These are phyloP conservation scores for Hysterangium stoloniferum DNA, from an alignment of 768 basidiomycete genomes.

Conservation along the genomic window DNA sequence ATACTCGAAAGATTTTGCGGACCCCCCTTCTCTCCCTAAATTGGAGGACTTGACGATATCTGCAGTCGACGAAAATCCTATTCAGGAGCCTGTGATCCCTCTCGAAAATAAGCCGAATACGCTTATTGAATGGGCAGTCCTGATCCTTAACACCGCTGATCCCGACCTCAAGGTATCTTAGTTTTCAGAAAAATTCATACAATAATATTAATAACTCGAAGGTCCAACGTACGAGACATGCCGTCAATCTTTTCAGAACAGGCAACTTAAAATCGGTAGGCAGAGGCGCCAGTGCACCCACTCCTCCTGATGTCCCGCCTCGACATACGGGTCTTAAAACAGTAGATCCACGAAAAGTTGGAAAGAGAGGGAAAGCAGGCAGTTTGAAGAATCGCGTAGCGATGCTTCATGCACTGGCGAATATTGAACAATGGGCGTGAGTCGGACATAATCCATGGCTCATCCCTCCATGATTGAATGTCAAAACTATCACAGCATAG, in stretches of 20 bases:
- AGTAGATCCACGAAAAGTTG: conserved; percentile 52
- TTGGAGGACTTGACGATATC: background rate
- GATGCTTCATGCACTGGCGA: conserved; percentile 77
- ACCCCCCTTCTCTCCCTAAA: conserved; percentile 41
- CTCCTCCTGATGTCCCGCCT: conserved; percentile 56
- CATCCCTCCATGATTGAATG: background rate
- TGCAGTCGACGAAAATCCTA: conserved; percentile 4
- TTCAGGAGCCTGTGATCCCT: conserved; percentile 38
- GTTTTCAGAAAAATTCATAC: background rate
- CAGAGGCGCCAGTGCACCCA: conserved; percentile 33
- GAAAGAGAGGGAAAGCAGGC: conserved; percentile 39
- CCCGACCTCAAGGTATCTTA: conserved; percentile 51
- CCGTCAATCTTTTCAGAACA: conserved; percentile 60
- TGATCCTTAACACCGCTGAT: conserved; percentile 69
- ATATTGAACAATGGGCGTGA: conserved; percentile 86
- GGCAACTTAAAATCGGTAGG: conserved; percentile 64
- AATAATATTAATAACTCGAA: conserved; percentile 19
- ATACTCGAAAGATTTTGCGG: conserved; percentile 47
- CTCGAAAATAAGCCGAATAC: conserved; percentile 45
- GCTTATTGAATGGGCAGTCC: conserved; percentile 69
- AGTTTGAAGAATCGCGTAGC: conserved; percentile 51
- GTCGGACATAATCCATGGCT: conserved; percentile 54
- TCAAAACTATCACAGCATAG: conserved; percentile 11
- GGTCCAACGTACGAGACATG: conserved; percentile 64
- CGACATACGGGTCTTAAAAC: conserved; percentile 48